Evolutionary conservation across 306 rosid species (phyloP), one percentile per base, ranked within the genome.

Genomic region (Neltuma alba): DNA sequence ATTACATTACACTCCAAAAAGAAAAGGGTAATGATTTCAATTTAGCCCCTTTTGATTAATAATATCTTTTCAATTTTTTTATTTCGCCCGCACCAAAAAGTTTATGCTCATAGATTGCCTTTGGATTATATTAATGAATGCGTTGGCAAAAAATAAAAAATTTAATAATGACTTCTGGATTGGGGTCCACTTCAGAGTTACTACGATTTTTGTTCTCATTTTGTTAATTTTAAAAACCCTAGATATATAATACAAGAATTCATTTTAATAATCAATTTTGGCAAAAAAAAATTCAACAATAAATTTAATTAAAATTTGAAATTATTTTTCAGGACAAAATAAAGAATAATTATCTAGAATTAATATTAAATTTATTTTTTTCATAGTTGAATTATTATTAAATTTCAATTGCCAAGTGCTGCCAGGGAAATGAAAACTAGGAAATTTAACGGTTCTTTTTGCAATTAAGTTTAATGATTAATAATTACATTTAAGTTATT

Each of bases 101-200:
- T 44, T 69, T 9, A 25, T 42, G 37, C 57, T 25, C 74, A 69
- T 69, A 69, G 38, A 69, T 69, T 69, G 20, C 74, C 23, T 28
- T 7, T 1, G 40, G 25, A 45, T 42, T 70, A 28, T 44, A n/a
- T 44, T 44, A 70, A 70, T 44, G 9, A 27, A 7, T 42, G 36
- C 45, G 20, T 25, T 68, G n/a, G n/a, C n/a, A n/a, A n/a, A n/a
- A n/a, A n/a, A n/a, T n/a, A n/a, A n/a, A n/a, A n/a, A n/a, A n/a
- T n/a, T n/a, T n/a, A n/a, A n/a, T n/a, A n/a, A n/a, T n/a, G n/a
- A n/a, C n/a, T n/a, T n/a, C n/a, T n/a, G n/a, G n/a, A n/a, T 44
- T 34, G 40, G 58, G 31, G 41, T 12, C 31, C 58, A 70, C 28
- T 2, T 40, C 23, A 11, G 8, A 25, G 65, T 25, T 11, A 57